These are phyloP conservation scores for Adansonia grandidieri DNA, from an alignment of 441 rosid species.

Conservation along the genomic window DNA sequence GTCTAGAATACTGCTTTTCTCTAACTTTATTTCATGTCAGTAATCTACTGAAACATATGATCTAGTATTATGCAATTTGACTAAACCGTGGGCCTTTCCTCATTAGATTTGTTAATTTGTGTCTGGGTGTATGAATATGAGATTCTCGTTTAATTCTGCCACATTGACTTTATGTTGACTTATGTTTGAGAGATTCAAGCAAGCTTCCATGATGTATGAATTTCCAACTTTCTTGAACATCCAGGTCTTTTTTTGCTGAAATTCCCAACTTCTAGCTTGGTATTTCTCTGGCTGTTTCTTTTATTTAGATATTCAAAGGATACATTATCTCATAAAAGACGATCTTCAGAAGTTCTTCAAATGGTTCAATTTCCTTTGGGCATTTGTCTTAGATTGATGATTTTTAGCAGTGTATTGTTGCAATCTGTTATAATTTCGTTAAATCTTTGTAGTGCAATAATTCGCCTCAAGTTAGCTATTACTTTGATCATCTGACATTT, in stretches of 20 bases:
- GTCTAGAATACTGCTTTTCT: background rate
- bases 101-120: background rate
- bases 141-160: background rate
- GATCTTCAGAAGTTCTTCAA: background rate
- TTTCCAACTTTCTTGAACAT: background rate
- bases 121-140: background rate
- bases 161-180: background rate
- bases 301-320: background rate
- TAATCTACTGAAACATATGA: background rate
- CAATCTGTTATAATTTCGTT: background rate
- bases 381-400: background rate
- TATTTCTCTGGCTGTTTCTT: background rate
- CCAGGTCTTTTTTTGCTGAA: background rate
- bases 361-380: background rate
- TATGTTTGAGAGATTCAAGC: background rate
- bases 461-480: background rate
- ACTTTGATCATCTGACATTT: background rate
- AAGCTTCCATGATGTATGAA: background rate
- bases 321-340: background rate
- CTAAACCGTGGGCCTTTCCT: background rate
- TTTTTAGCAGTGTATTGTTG: background rate
- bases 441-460: background rate
- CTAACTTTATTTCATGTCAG: background rate
- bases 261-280: background rate
- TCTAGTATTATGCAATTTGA: background rate